These are phyloP conservation scores for Yamadazyma siamensis DNA, from an alignment of 1,139 yeast genomes.

Conservation along the genomic window DNA sequence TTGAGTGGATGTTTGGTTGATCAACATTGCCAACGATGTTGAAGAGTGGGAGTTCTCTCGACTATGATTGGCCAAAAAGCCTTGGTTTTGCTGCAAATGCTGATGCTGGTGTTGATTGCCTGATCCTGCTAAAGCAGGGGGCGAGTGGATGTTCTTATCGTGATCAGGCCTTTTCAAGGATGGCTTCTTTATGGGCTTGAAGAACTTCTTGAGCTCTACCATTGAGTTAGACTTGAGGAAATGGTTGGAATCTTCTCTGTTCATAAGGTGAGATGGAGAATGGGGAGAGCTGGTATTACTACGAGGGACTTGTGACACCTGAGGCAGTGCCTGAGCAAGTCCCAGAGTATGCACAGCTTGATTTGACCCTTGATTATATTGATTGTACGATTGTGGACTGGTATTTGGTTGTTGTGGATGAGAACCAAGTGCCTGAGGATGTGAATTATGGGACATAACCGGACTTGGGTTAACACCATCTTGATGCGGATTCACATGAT, in stretches of 20 bases:
- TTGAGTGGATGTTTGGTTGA: constrained; percentile 44
- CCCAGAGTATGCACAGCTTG: constrained; percentile 1
- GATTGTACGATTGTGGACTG: neutral
- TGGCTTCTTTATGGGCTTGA: constrained; percentile 37
- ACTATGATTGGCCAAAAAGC: constrained; percentile 13
- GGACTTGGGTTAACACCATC: constrained; percentile 11
- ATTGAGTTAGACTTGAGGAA: constrained; percentile 36
- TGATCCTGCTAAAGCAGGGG: constrained; percentile 23
- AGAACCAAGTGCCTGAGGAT: constrained; percentile 2
- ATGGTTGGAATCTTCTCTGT: constrained; percentile 28
- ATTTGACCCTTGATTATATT: too few species aligned
- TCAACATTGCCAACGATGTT: constrained; percentile 40
- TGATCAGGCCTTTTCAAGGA: constrained; percentile 20
- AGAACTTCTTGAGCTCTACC: constrained; percentile 41
- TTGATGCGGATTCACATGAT: too few species aligned
- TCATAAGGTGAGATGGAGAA: constrained; percentile 14
- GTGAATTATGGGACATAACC: constrained; percentile 4
- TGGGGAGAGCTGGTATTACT: constrained; percentile 14
- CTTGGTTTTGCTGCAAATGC: neutral
- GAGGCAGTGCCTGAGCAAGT: constrained; percentile 3
- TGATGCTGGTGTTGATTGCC: neutral
- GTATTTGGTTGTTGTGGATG: constrained; percentile 4
- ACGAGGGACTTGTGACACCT: constrained; percentile 15
- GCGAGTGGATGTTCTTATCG: constrained; percentile 28
- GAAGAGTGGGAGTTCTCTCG: constrained; percentile 32